Evolutionary conservation across 169 alveolate genomes (phyloP).

Genomic region (Babesia ovis): DNA sequence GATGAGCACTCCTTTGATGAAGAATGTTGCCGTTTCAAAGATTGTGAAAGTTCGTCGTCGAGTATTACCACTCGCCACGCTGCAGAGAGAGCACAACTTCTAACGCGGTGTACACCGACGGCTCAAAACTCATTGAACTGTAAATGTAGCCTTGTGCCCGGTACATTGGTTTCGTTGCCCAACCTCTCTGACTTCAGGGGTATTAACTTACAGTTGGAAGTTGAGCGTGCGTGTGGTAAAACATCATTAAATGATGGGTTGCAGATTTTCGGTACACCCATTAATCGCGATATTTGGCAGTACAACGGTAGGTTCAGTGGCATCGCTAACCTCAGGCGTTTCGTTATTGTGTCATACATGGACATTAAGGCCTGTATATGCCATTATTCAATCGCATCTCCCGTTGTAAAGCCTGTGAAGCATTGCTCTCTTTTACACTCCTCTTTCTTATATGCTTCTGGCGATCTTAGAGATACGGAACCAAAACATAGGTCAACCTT

Average conservation of each 20-base stretch:
- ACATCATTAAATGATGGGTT: neutral
- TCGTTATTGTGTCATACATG: neutral
- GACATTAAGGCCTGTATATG: constrained; percentile 26
- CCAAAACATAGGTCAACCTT: neutral
- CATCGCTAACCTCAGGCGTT: constrained; percentile 5
- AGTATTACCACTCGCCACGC: constrained; percentile 9
- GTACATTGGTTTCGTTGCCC: constrained; percentile 36
- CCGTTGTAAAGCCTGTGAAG: neutral
- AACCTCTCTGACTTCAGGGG: constrained; percentile 22
- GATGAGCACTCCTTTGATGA: constrained; percentile 50
- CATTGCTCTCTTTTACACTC: neutral
- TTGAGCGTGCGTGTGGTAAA: constrained; percentile 6
- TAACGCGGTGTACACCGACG: neutral
- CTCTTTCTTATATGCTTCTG: neutral
- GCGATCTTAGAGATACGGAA: neutral
- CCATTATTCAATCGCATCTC: constrained; percentile 12
- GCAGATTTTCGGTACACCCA: neutral
- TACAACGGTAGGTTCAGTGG: constrained; percentile 1
- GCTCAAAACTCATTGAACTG: constrained; percentile 22
- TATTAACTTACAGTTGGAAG: constrained; percentile 6
- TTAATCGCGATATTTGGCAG: neutral
- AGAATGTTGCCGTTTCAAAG: constrained; percentile 44
- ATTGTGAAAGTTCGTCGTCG: constrained; percentile 7
- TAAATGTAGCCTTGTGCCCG: constrained; percentile 32
- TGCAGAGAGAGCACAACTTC: constrained; percentile 24